phyloP scores from a whole-genome alignment of 1,284 basidiomycete genomes.

The Naganishia albida region DNA sequence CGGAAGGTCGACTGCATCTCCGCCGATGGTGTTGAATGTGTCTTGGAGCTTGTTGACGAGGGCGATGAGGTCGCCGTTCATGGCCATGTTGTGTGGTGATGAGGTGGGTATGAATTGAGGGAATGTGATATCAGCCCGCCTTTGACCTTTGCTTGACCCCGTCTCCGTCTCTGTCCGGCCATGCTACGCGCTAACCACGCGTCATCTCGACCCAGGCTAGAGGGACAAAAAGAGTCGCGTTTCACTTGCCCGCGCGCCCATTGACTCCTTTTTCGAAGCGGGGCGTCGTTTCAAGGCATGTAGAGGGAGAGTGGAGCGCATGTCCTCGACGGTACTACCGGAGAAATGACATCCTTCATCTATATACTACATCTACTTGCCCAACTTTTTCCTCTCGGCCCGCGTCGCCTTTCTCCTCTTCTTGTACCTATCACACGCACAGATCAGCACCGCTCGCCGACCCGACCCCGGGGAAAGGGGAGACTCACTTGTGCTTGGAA shows the following conservation, averaged over 20 bases:
- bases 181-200: too few relatives aligned
- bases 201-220: too few relatives aligned
- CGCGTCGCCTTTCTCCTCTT: conserved; percentile 47
- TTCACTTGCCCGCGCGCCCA: too few relatives aligned
- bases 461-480: neutral
- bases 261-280: too few relatives aligned
- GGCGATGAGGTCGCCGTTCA: conserved; percentile 93
- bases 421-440: conserved; percentile 41
- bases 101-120: neutral
- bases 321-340: too few relatives aligned
- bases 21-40: conserved; percentile 58
- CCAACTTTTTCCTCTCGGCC: conserved; percentile 38
- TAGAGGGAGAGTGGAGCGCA: too few relatives aligned
- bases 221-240: too few relatives aligned
- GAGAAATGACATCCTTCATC: neutral
- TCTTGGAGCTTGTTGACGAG: conserved; percentile 91
- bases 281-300: too few relatives aligned
- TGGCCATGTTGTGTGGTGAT: conserved; percentile 54
- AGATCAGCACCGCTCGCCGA: neutral
- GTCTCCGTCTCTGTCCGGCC: too few relatives aligned
- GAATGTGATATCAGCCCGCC: too few relatives aligned
- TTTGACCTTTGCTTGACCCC: too few relatives aligned
- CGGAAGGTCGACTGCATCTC: conserved; percentile 60
- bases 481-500: conserved; percentile 47
- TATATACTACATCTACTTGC: conserved; percentile 31